Percentiles rank a stretch among this genome's conserved stretches.
Evolutionary conservation across 1,139 yeast species (phyloP).

Genomic region (Arxiozyma slooffiae): DNA sequence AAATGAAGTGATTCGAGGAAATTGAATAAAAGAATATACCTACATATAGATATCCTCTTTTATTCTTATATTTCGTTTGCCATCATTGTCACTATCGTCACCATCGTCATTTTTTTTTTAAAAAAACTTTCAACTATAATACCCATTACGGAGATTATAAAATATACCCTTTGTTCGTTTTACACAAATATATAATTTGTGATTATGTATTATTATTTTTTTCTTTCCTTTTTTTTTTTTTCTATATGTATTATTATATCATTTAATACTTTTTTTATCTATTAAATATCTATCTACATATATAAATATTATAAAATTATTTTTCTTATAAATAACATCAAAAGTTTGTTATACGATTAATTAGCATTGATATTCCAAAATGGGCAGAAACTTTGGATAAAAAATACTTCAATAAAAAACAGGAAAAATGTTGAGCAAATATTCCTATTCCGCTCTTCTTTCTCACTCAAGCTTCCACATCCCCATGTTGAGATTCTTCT

Average conservation of each 20-base stretch:
- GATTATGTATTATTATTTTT: background rate
- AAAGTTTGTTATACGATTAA: too few species aligned
- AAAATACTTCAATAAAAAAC: too few species aligned
- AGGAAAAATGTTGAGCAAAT: background rate
- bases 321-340: too few species aligned
- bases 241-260: background rate
- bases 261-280: too few species aligned
- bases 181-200: too few species aligned
- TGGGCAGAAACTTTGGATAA: too few species aligned
- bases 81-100: background rate
- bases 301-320: too few species aligned
- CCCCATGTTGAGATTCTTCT: conserved; percentile 31
- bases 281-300: too few species aligned
- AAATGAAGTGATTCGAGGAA: too few species aligned
- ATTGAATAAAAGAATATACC: background rate
- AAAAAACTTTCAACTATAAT: too few species aligned
- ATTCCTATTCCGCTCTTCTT: background rate
- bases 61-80: background rate
- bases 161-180: background rate
- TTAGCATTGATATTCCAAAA: too few species aligned
- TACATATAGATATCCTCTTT: background rate
- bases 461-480: background rate
- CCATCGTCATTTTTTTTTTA: background rate
- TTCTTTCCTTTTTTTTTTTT: too few species aligned
- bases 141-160: background rate